A percentile compares a stretch with the other conserved stretches of the same genome.
These are phyloP conservation scores for Stephania yunnanensis DNA, from an alignment of 164 flowering plant genomes.

Conservation along the genomic window DNA sequence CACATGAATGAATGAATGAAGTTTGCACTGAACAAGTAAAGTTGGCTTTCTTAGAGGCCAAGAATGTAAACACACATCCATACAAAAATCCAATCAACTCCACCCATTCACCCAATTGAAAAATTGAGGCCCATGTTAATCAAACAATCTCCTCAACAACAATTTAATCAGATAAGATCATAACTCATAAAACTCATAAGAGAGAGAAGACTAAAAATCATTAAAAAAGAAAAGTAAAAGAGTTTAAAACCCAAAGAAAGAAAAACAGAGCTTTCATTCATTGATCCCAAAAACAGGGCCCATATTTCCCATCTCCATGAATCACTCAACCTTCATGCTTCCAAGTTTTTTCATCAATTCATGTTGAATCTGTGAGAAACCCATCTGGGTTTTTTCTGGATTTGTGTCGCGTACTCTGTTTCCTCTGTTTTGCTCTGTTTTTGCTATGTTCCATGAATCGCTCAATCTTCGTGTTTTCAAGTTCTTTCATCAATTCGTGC, in stretches of 20 bases:
- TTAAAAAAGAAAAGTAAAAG: neutral
- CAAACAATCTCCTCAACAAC: neutral
- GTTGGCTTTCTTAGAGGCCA: neutral
- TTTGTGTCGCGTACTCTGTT: too few relatives aligned
- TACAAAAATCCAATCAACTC: neutral
- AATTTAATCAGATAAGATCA: too few relatives aligned
- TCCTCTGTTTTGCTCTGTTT: too few relatives aligned
- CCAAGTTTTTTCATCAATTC: neutral
- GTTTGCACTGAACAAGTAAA: neutral
- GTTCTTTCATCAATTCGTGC: neutral
- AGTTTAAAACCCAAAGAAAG: neutral
- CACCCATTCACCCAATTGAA: neutral
- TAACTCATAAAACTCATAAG: slow-evolving; percentile 3
- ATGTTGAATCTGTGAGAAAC: neutral
- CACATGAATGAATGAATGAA: neutral
- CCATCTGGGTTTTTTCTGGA: neutral
- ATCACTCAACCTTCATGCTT: neutral
- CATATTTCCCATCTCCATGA: slow-evolving; percentile 1
- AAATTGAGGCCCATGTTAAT: neutral
- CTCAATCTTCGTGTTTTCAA: neutral
- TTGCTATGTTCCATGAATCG: neutral
- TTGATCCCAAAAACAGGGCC: neutral
- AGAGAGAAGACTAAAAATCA: neutral
- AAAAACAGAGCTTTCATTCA: neutral
- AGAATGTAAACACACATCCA: neutral